These are phyloP conservation scores for Xylaria digitata DNA, from an alignment of 2,329 filamentous ascomycete species.

Conservation along the genomic window DNA sequence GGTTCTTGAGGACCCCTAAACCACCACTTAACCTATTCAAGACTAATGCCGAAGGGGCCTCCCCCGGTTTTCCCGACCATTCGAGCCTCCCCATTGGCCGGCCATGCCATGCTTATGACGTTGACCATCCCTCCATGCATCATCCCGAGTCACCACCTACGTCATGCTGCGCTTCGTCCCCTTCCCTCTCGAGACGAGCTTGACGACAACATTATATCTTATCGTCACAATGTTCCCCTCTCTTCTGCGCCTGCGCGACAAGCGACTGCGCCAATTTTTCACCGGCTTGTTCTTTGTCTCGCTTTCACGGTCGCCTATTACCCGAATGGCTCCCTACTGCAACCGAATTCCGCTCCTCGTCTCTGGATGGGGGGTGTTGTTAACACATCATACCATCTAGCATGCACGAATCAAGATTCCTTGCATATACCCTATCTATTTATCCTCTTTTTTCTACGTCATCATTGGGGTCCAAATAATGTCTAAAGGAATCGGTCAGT, in stretches of 20 bases:
- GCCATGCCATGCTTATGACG: constrained; percentile 31
- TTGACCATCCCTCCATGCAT: constrained; percentile 28
- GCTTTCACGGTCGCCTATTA: neutral
- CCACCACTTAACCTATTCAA: neutral
- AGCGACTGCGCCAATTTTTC: constrained; percentile 18
- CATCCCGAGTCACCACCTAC: constrained; percentile 36
- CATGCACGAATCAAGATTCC: constrained; percentile 31
- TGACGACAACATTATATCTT: constrained; percentile 35
- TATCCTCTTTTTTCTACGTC: constrained; percentile 21
- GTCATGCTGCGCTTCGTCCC: constrained; percentile 33
- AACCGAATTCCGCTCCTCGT: neutral
- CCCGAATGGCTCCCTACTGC: neutral
- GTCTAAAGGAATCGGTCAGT: constrained; percentile 14
- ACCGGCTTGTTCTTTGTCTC: constrained; percentile 12
- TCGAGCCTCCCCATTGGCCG: constrained; percentile 25
- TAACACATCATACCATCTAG: constrained; percentile 14
- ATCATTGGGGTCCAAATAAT: constrained; percentile 12
- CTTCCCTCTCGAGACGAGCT: constrained; percentile 7
- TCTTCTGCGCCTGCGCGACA: constrained; percentile 19
- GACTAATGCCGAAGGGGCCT: constrained; percentile 3
- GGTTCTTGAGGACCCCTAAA: constrained; percentile 22
- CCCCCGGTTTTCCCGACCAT: constrained; percentile 6
- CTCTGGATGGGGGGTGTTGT: constrained; percentile 21
- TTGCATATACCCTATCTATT: constrained; percentile 21
- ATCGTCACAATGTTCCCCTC: constrained; percentile 27